Evolutionary conservation across 306 rosid species (phyloP).

Genomic region (Vigna trinervia): DNA sequence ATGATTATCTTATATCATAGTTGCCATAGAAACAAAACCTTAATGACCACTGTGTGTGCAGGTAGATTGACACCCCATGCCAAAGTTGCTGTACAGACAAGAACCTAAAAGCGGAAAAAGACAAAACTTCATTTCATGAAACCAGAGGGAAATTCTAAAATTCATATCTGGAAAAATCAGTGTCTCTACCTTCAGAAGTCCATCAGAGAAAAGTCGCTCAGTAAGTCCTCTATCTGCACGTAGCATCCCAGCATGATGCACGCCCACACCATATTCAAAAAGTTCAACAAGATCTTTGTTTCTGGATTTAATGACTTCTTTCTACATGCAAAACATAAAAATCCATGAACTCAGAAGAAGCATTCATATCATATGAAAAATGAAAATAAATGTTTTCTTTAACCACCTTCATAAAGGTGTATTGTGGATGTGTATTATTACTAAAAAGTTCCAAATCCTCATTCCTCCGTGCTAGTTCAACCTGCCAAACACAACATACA

Average conservation of each 20-base stretch:
- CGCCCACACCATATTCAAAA: slow-evolving; percentile 83
- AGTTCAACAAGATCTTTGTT: slow-evolving; percentile 92
- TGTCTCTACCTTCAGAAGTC: slow-evolving; percentile 80
- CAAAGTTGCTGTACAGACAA: slow-evolving; percentile 97
- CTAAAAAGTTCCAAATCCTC: slow-evolving; percentile 75
- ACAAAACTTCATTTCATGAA: slow-evolving; percentile 37
- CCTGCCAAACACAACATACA: slow-evolving; percentile 58
- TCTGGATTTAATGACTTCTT: slow-evolving; percentile 87
- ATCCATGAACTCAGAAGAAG: slow-evolving; percentile 39
- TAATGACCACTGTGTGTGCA: slow-evolving; percentile 97
- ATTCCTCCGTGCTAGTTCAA: slow-evolving; percentile 75
- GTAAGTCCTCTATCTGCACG: slow-evolving; percentile 95
- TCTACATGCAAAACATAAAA: slow-evolving; percentile 61
- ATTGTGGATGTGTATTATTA: slow-evolving; percentile 78
- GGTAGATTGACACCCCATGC: slow-evolving; percentile 99
- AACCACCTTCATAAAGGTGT: slow-evolving; percentile 69
- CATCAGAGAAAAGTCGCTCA: slow-evolving; percentile 91
- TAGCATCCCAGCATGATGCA: slow-evolving; percentile 99
- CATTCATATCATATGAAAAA: slow-evolving; percentile 26
- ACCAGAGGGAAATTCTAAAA: slow-evolving; percentile 8
- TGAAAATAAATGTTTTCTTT: slow-evolving; percentile 32
- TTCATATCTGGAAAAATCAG: slow-evolving; percentile 20
- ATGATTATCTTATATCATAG: neutral
- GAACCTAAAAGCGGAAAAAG: slow-evolving; percentile 67
- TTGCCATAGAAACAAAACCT: slow-evolving; percentile 61